Evolutionary conservation across 176 grass and related monocot genomes (phyloP).

Genomic region (Cenchrus fungigraminus): DNA sequence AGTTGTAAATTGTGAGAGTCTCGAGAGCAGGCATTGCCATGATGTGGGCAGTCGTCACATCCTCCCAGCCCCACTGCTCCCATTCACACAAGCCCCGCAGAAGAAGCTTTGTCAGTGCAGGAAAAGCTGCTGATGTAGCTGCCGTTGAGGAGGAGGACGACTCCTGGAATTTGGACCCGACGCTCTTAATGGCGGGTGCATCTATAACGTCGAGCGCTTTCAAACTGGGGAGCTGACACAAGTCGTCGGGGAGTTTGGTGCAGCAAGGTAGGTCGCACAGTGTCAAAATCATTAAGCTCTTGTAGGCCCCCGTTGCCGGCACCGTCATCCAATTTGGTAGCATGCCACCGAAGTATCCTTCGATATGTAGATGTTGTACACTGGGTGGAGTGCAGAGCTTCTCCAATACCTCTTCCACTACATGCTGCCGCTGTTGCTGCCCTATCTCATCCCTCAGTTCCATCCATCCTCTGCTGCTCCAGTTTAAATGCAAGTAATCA

Average conservation of each 20-base stretch:
- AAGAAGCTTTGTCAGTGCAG: rapidly evolving
- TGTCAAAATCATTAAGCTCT: not conserved
- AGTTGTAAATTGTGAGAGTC: rapidly evolving
- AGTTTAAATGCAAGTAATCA: not conserved
- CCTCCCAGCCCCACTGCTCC: slow-evolving; percentile 29
- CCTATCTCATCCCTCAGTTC: not conserved
- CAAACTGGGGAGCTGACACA: not conserved
- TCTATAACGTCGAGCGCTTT: rapidly evolving
- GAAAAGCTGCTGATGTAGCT: not conserved
- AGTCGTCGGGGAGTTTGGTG: not conserved
- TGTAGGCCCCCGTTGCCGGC: not conserved
- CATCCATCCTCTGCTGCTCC: not conserved
- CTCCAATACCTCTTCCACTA: not conserved
- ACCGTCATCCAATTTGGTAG: not conserved
- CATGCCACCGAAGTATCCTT: not conserved
- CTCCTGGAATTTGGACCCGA: not conserved
- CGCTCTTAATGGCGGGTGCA: not conserved
- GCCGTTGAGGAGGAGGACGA: not conserved
- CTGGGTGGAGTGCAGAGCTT: too few species aligned
- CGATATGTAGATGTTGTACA: not conserved
- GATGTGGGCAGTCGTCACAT: not conserved
- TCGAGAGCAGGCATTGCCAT: slow-evolving; percentile 9
- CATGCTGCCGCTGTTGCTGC: not conserved
- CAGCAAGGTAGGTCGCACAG: not conserved
- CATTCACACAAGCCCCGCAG: not conserved